Base-by-base conservation (phyloP, 768 basidiomycete species). In the Mycena rebaudengoi region DNA sequence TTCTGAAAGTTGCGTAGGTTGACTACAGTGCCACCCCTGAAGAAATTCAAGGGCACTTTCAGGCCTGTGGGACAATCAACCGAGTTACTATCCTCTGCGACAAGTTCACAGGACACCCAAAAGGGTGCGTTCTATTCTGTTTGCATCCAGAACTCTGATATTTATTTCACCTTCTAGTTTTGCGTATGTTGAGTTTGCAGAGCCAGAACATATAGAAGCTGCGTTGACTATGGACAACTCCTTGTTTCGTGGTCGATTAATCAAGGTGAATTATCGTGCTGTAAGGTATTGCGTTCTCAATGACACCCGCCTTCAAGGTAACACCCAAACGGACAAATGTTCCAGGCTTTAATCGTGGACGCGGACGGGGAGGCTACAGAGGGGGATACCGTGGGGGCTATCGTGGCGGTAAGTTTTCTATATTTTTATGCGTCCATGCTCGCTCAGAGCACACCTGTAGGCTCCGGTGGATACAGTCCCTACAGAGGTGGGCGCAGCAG, bases 31-130 rank as follows among this genome's bases (percentile, higher is more conserved):
- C 97, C 12, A 98, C 98, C 16, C 98, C 98, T 18, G 98, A 99
- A 78, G 98, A 99, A 75, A 96, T 99, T 50, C 98, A 99, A 80
- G 88, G 85, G 18, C 97, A 99, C 76, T 99, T 99, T 81, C 93
- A 96, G 75, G 91, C 96, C 16, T 99, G 96, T 73, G 98, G 98
- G 7, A 95, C 93, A 16, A 99, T 99, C 78, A 99, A 99, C 80
- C 89, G 98, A 70, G 96, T 99, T 41, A 99, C 98, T 1, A 99
- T 99, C 73, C 89, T 99, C 28, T 99, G 97, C 78, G 98, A 99
- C 86, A 99, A 99, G 81, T 99, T 97, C 78, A 99, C 97, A 23
- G 98, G 98, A 48, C 96, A 98, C 80, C 97, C 98, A 46, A 98
- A 98, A 88, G 98, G 98, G 96, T 96, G 67, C 51, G 74, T 68